phyloP scores from a whole-genome alignment of 176 grass and related monocot species.

The Chloris gayana region DNA sequence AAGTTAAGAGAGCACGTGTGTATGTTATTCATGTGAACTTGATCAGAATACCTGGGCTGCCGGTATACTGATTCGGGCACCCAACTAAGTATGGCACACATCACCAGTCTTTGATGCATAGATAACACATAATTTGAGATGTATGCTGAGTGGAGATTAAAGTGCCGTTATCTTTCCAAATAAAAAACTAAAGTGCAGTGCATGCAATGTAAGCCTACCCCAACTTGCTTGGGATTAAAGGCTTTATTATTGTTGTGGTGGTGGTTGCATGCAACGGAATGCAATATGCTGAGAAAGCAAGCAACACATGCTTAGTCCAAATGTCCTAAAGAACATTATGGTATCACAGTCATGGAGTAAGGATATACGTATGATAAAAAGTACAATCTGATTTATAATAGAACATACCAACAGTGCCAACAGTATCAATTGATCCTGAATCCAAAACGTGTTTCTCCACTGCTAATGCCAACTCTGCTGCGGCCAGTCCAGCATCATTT shows the following conservation, averaged over 20 bases:
- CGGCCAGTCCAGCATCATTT: slow-evolving; percentile 92
- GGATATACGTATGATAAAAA: not conserved
- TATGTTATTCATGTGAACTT: not conserved
- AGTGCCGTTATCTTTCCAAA: not conserved
- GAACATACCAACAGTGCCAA: slow-evolving; percentile 84
- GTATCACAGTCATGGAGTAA: slow-evolving; percentile 15
- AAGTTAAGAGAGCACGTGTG: not conserved
- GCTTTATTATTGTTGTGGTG: no score
- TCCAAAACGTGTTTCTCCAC: slow-evolving; percentile 91
- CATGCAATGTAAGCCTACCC: no score
- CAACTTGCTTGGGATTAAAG: no score
- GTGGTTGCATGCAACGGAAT: not conserved
- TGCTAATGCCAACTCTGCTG: slow-evolving; percentile 84
- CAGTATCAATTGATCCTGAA: slow-evolving; percentile 91
- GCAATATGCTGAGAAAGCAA: not conserved
- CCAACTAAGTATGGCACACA: not conserved
- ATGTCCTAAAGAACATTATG: not conserved
- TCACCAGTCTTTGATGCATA: not conserved
- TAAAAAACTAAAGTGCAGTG: not conserved
- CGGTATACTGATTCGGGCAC: not conserved
- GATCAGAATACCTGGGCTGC: not conserved
- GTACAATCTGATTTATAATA: slow-evolving; percentile 5
- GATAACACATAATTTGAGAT: slow-evolving; percentile 10
- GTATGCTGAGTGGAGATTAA: not conserved
- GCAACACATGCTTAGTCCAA: not conserved